These are phyloP conservation scores for Zymoseptoria crescenta DNA, from an alignment of 2,329 filamentous ascomycete genomes.

Conservation along the genomic window DNA sequence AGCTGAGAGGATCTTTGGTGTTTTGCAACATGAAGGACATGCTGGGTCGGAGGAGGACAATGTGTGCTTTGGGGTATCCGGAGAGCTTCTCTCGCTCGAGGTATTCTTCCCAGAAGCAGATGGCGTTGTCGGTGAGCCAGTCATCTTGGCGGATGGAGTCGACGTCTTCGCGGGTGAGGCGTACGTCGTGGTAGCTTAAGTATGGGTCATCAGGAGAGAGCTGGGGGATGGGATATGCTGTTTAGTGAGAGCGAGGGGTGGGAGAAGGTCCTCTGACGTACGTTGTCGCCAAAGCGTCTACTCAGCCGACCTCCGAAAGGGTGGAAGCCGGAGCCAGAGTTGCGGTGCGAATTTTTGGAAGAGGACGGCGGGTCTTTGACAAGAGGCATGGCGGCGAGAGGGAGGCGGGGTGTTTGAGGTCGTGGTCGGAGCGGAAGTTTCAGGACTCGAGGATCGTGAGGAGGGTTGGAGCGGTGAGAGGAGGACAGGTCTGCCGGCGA, in stretches of 20 bases:
- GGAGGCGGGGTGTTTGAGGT: background rate
- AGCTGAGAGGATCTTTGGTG: slow-evolving; percentile 49
- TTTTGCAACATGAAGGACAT: slow-evolving; percentile 91
- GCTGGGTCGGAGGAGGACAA: slow-evolving; percentile 81
- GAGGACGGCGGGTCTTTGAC: background rate
- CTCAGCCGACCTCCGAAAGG: slow-evolving; percentile 47
- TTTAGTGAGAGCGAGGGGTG: background rate
- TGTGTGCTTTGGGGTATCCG: slow-evolving; percentile 72
- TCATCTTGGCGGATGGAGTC: slow-evolving; percentile 72
- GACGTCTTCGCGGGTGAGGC: slow-evolving; percentile 84
- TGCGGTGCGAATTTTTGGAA: slow-evolving; percentile 7
- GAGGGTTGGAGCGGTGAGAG: background rate
- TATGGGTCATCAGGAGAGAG: slow-evolving; percentile 59
- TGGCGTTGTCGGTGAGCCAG: slow-evolving; percentile 97
- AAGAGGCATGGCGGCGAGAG: background rate
- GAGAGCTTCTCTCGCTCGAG: slow-evolving; percentile 82
- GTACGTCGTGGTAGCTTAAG: slow-evolving; percentile 52
- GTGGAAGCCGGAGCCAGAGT: slow-evolving; percentile 38
- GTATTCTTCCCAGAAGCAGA: slow-evolving; percentile 96
- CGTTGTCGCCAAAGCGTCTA: slow-evolving; percentile 45
- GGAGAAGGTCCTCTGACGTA: slow-evolving; percentile 24
- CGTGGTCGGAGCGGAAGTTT: background rate
- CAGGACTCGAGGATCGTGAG: background rate
- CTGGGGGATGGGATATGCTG: slow-evolving; percentile 22
- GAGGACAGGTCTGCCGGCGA: background rate